Evolutionary conservation across 805 yeast genomes (phyloP).

Genomic region (Naumovozyma baii): DNA sequence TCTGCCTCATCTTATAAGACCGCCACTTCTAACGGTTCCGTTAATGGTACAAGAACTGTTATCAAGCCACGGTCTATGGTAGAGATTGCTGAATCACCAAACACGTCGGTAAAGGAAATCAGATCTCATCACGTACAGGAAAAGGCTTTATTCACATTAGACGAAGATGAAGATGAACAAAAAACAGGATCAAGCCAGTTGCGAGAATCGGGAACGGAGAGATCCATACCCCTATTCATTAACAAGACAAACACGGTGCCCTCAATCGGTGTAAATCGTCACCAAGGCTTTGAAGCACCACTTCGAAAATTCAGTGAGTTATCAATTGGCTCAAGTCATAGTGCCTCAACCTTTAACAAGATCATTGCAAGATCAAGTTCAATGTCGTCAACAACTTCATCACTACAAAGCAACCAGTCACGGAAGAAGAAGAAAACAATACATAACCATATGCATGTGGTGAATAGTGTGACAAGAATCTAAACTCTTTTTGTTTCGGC

Average conservation of each 20-base stretch:
- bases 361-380: not conserved
- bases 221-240: not conserved
- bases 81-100: constrained; percentile 17
- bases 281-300: not conserved
- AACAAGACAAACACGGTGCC: not conserved
- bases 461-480: constrained; percentile 2
- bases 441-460: constrained; percentile 8
- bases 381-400: not conserved
- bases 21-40: not conserved
- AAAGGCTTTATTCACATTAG: constrained; percentile 8
- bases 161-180: constrained; percentile 5
- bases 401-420: not conserved
- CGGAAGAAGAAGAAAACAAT: constrained; percentile 4
- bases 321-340: not conserved
- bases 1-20: not conserved
- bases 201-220: not conserved
- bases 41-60: not conserved
- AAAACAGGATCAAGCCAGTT: not conserved
- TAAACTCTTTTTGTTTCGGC: too few species aligned
- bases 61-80: constrained; percentile 18
- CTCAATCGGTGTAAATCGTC: not conserved
- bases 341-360: not conserved
- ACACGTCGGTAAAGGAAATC: not conserved
- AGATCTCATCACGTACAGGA: not conserved
- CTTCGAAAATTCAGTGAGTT: not conserved